These are phyloP conservation scores for Orbilia blumenaviensis DNA, from an alignment of 2,329 filamentous ascomycete species.

Conservation along the genomic window DNA sequence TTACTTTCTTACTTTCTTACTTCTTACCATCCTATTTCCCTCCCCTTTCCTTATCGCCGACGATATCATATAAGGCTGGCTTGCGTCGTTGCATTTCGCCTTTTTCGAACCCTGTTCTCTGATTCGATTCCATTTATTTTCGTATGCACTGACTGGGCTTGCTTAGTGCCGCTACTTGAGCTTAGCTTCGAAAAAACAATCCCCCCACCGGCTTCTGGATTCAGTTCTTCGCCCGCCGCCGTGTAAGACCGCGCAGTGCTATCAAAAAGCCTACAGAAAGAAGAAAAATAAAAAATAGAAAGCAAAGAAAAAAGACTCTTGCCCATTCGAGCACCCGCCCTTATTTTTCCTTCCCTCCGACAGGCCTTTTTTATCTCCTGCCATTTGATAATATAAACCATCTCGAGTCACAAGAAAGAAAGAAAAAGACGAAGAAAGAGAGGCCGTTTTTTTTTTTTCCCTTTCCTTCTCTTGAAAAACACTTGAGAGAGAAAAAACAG, in stretches of 20 bases:
- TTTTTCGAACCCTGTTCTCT: background rate
- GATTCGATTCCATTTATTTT: constrained; percentile 17
- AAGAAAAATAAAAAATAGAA: background rate
- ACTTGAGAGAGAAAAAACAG: background rate
- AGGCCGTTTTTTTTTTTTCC: background rate
- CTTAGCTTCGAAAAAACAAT: constrained; percentile 8
- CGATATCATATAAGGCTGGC: background rate
- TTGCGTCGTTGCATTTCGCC: constrained; percentile 6
- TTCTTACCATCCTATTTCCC: too few relatives aligned
- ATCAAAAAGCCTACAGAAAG: background rate
- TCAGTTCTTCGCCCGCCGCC: constrained; percentile 29
- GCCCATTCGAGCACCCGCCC: constrained; percentile 21
- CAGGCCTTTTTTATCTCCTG: constrained; percentile 6
- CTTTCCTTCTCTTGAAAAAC: too few relatives aligned
- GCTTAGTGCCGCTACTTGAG: constrained; percentile 14
- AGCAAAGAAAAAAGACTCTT: constrained; percentile 1
- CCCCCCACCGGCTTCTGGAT: constrained; percentile 29
- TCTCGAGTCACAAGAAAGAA: background rate
- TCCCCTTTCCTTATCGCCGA: constrained; percentile 9
- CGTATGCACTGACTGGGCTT: constrained; percentile 19
- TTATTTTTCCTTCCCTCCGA: background rate
- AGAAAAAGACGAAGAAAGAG: background rate
- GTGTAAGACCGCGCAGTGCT: constrained; percentile 4
- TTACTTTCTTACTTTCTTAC: background rate
- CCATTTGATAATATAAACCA: constrained; percentile 4